phyloP scores from a whole-genome alignment of 1,284 basidiomycete species.

The Takashimella koratensis region DNA sequence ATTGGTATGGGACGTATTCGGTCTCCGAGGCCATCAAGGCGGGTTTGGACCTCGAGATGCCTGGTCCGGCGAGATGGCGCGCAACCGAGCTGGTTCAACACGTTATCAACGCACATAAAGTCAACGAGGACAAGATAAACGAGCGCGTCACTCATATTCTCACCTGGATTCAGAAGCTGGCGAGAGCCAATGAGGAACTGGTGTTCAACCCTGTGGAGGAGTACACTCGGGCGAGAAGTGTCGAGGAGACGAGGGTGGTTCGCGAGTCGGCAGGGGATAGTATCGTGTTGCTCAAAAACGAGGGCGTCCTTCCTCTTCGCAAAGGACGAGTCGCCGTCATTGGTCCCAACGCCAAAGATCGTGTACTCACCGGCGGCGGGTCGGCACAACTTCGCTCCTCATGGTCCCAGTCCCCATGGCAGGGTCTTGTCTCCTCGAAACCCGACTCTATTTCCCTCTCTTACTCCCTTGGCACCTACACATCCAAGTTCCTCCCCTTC shows the following conservation, averaged over 20 bases:
- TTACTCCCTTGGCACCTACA: conserved; percentile 49
- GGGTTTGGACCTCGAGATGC: conserved; percentile 58
- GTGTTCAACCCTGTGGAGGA: conserved; percentile 24
- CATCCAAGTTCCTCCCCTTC: conserved; percentile 17
- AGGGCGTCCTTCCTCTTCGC: conserved; percentile 16
- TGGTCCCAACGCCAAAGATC: conserved; percentile 58
- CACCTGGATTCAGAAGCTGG: conserved; percentile 16
- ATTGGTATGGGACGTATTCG: conserved; percentile 61
- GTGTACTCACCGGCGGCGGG: conserved; percentile 57
- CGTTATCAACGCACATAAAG: conserved; percentile 59
- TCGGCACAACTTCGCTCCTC: conserved; percentile 48
- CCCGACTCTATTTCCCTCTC: too few species aligned
- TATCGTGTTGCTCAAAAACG: conserved; percentile 66
- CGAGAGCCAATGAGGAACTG: conserved; percentile 15
- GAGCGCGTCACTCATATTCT: conserved; percentile 34
- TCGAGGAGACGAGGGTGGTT: conserved; percentile 13
- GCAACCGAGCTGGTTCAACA: conserved; percentile 53
- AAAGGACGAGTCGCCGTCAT: conserved; percentile 54
- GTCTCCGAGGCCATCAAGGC: conserved; percentile 64
- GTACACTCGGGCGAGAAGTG: conserved; percentile 15
- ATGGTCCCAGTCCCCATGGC: background rate
- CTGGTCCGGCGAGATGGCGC: conserved; percentile 26
- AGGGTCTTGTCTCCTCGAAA: background rate
- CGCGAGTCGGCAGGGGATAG: conserved; percentile 15
- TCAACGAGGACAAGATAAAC: conserved; percentile 15